A percentile compares a stretch with the other conserved stretches of the same genome.
Evolutionary conservation across 1,139 yeast species (phyloP).

Genomic region (Diutina sp.): DNA sequence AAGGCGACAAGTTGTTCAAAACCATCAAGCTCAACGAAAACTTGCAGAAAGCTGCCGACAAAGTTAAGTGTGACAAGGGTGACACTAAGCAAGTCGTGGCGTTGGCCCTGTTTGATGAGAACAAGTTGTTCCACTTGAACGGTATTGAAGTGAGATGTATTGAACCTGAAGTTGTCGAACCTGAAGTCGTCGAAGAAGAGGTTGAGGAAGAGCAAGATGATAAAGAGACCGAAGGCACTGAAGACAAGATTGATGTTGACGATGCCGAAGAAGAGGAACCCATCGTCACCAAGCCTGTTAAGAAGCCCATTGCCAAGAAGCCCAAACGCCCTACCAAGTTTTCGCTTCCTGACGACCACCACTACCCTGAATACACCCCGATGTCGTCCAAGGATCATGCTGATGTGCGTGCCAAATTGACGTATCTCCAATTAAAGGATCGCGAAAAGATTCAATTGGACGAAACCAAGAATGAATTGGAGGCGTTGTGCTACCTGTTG

Average conservation of each 20-base stretch:
- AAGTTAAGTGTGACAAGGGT: slow-evolving; percentile 28
- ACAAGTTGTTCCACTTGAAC: slow-evolving; percentile 35
- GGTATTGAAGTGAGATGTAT: slow-evolving; percentile 21
- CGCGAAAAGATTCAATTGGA: slow-evolving; percentile 32
- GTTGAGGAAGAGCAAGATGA: slow-evolving; percentile 5
- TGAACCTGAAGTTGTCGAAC: slow-evolving; percentile 1
- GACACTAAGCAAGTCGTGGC: slow-evolving; percentile 22
- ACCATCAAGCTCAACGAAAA: slow-evolving; percentile 13
- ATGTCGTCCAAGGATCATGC: slow-evolving; percentile 27
- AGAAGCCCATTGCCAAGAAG: not conserved
- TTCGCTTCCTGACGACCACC: slow-evolving; percentile 16
- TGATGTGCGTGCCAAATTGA: slow-evolving; percentile 14
- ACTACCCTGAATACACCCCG: slow-evolving; percentile 32
- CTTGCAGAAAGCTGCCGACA: slow-evolving; percentile 18
- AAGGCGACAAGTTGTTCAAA: slow-evolving; percentile 38
- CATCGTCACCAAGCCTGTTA: slow-evolving; percentile 7
- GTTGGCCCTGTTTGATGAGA: slow-evolving; percentile 33
- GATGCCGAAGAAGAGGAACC: slow-evolving; percentile 7
- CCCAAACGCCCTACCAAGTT: slow-evolving; percentile 6
- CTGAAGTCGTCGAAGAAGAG: slow-evolving; percentile 8
- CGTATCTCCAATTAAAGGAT: slow-evolving; percentile 30
- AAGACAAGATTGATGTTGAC: slow-evolving; percentile 5
- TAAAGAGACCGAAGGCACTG: not conserved
- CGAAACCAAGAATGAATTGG: slow-evolving; percentile 40
- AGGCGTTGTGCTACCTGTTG: slow-evolving; percentile 43